Base-by-base conservation (phyloP, 129 eudicot genomes). In the Centrapalus pauciflorus region DNA sequence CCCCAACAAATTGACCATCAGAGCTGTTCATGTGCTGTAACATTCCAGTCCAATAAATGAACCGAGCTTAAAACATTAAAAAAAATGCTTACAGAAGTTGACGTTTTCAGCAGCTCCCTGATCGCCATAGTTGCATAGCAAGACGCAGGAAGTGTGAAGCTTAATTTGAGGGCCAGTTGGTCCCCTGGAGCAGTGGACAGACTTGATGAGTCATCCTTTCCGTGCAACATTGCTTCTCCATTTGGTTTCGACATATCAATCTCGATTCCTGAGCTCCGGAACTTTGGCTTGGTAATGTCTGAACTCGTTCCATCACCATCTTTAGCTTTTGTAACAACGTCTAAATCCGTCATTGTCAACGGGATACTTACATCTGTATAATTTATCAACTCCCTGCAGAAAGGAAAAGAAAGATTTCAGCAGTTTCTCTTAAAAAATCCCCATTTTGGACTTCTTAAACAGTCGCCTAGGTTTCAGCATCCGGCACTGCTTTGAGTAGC, bases 81-180 rank as follows among this genome's bases (percentile, higher is more conserved):
- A 60, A 48, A 8, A 28, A 61, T 17, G 79, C 97, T 29, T 85
- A 91, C 97, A 50, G 97, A 87, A 37, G 97, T 87, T 35, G 97
- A 91, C 30, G 94, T 85, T 77, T 91, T 91, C 50, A 91, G 90
- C 73, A 91, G 87, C 84, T 91, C 97, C 84, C 97, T 74, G 33
- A 91, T 83, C 17, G 97, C 97, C 97, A 91, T 91, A 30, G 97
- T 91, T 68, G 97, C 97, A 79, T 91, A 91, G 75, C 88, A 82
- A 80, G 96, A 91, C 41, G 97, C 80, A 34, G 97, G 88, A 32
- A 91, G 93, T 29, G 90, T 91, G 64, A 87, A 87, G 77, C 94
- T 81, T 80, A 91, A 37, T 76, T 87, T 87, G 49, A 91, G 81
- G 69, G 97, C 97, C 51, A 64, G 64, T 70, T 90, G 87, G 34